Conservation (phyloP, 2,329 filamentous ascomycete genomes). For the Verticillium nonalfalfae region DNA sequence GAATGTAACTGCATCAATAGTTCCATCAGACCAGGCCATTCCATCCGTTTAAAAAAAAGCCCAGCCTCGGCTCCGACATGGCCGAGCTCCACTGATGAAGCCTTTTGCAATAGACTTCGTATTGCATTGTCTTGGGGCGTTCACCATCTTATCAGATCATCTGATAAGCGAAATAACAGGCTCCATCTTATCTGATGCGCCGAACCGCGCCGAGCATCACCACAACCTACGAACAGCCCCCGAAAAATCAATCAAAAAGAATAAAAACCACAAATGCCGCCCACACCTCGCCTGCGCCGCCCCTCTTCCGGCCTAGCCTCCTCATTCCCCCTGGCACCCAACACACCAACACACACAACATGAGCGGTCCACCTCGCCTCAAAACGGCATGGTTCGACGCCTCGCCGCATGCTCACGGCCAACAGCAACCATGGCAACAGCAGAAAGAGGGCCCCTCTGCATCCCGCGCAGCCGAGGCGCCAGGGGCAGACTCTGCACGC, state of each 20-base stretch:
- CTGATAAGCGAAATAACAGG: neutral
- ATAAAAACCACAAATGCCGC: neutral
- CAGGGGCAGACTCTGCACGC: neutral
- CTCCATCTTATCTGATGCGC: slow-evolving; percentile 2
- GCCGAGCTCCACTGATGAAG: neutral
- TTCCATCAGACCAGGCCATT: too few relatives aligned
- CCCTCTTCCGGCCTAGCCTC: neutral
- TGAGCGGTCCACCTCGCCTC: neutral
- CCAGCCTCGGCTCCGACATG: neutral
- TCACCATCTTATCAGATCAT: slow-evolving; percentile 1
- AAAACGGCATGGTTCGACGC: neutral
- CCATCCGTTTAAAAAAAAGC: neutral
- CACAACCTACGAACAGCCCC: too few relatives aligned
- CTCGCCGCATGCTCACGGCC: neutral
- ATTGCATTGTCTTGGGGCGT: too few relatives aligned
- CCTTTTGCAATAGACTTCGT: neutral
- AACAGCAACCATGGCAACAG: neutral
- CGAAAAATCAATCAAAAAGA: too few relatives aligned
- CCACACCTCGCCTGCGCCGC: neutral
- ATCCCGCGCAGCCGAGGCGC: neutral
- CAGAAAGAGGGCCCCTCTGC: too few relatives aligned
- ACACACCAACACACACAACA: neutral
- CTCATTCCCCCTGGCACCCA: too few relatives aligned
- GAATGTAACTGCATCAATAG: too few relatives aligned
- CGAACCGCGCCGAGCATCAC: neutral